phyloP scores from a whole-genome alignment of 192 early-diverging fungal genomes.

The Endogone sp. region DNA sequence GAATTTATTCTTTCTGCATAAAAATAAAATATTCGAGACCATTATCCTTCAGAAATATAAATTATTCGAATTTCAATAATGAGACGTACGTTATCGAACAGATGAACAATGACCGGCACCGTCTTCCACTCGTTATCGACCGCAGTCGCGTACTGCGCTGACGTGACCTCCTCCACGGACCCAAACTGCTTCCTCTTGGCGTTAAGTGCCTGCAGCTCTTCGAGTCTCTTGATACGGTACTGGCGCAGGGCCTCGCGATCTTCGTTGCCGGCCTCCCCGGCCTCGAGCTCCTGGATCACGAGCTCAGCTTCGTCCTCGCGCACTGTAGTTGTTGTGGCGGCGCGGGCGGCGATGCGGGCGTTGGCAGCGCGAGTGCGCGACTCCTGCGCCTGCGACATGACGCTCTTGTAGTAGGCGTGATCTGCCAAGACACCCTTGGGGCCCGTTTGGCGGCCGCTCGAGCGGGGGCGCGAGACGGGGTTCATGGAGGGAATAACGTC shows the following conservation, averaged over 20 bases:
- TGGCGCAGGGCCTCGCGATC: conserved; percentile 23
- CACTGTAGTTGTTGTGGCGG: conserved; percentile 43
- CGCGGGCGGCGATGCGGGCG: conserved; percentile 37
- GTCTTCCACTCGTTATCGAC: conserved; percentile 48
- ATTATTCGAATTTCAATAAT: no score
- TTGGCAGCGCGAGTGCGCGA: conserved; percentile 32
- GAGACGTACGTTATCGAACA: conserved; percentile 43
- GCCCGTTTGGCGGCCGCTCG: conserved; percentile 39
- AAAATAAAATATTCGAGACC: no score
- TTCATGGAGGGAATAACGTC: background rate
- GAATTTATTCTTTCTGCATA: conserved; percentile 17
- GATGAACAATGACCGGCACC: conserved; percentile 46
- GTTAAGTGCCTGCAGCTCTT: conserved; percentile 29
- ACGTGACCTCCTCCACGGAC: conserved; percentile 38
- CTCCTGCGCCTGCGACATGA: conserved; percentile 21
- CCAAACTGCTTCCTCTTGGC: conserved; percentile 36
- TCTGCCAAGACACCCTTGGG: conserved; percentile 58
- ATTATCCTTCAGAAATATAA: no score
- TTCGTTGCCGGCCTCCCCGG: conserved; percentile 28
- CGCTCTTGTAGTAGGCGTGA: conserved; percentile 40
- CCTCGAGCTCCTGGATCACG: conserved; percentile 22
- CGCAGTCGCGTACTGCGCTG: conserved; percentile 39
- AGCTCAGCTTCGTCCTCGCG: conserved; percentile 32
- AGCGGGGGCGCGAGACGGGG: conserved; percentile 2
- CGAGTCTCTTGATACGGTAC: conserved; percentile 38